Percentiles rank a stretch among this genome's conserved stretches.
phyloP scores from a whole-genome alignment of 305 asterid species.

The Fraxinus sp. region DNA sequence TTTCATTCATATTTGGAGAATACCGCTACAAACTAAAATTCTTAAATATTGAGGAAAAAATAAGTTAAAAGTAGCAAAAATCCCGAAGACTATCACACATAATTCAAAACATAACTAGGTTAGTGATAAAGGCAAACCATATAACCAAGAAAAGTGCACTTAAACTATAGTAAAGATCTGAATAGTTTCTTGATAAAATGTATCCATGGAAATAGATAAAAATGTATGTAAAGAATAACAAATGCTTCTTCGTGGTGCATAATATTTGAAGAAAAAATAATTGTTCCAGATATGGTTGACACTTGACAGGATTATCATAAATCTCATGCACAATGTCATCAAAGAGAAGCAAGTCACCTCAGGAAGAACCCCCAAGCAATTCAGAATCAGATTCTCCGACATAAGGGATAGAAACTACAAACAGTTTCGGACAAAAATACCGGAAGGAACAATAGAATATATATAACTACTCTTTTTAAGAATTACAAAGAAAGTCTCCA shows the following conservation, averaged over 20 bases:
- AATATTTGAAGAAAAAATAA: neutral
- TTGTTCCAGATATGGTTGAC: neutral
- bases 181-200: neutral
- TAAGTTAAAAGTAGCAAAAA: neutral
- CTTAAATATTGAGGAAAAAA: neutral
- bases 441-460: neutral
- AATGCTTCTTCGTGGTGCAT: neutral
- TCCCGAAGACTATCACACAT: neutral
- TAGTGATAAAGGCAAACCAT: neutral
- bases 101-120: neutral
- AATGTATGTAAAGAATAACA: neutral
- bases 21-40: neutral
- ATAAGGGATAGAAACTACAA: neutral
- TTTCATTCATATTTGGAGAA: neutral
- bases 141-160: neutral
- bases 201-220: neutral
- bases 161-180: neutral
- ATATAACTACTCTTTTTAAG: neutral
- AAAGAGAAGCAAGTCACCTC: neutral
- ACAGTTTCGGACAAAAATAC: neutral
- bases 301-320: neutral
- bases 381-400: neutral
- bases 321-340: neutral
- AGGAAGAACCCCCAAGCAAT: constrained; percentile 3
- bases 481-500: neutral